These are phyloP conservation scores for Castanea sativa DNA, from an alignment of 306 rosid genomes.

Conservation along the genomic window DNA sequence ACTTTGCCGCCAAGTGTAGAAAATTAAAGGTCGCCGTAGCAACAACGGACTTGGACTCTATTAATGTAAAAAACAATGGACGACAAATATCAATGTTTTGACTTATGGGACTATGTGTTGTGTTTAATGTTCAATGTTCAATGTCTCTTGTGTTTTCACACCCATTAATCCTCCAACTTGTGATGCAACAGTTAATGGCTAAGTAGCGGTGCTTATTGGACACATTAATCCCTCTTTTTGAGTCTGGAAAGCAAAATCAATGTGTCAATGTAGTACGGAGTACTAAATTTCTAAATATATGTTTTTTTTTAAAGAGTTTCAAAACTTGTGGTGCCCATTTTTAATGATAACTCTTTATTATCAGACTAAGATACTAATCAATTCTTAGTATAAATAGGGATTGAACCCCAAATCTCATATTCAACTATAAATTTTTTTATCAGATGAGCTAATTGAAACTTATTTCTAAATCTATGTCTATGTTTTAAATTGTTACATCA, in stretches of 20 bases:
- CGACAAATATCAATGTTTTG: slow-evolving; percentile 75
- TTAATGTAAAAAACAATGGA: slow-evolving; percentile 24
- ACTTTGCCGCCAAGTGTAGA: not conserved
- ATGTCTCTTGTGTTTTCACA: slow-evolving; percentile 12
- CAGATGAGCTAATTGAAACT: too few species aligned
- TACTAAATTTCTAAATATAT: too few species aligned
- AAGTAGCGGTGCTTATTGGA: too few species aligned
- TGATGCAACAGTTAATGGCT: not conserved
- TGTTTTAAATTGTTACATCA: too few species aligned
- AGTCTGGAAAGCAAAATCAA: too few species aligned
- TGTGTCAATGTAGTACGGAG: too few species aligned
- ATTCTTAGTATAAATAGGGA: accelerated
- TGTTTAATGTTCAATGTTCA: slow-evolving; percentile 17
- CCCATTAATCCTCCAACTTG: not conserved
- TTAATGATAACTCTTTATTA: accelerated
- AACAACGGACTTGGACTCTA: slow-evolving; percentile 63
- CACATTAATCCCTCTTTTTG: too few species aligned
- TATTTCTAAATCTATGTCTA: too few species aligned
- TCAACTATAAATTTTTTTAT: too few species aligned
- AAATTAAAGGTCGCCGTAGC: slow-evolving; percentile 56
- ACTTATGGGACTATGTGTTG: slow-evolving; percentile 53
- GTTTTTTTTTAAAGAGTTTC: too few species aligned
- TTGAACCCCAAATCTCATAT: accelerated
- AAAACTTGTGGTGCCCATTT: accelerated
- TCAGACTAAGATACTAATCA: too few species aligned